These are phyloP conservation scores for Astrothelium subdiscretum DNA, from an alignment of 495 filamentous ascomycete species.

Conservation along the genomic window DNA sequence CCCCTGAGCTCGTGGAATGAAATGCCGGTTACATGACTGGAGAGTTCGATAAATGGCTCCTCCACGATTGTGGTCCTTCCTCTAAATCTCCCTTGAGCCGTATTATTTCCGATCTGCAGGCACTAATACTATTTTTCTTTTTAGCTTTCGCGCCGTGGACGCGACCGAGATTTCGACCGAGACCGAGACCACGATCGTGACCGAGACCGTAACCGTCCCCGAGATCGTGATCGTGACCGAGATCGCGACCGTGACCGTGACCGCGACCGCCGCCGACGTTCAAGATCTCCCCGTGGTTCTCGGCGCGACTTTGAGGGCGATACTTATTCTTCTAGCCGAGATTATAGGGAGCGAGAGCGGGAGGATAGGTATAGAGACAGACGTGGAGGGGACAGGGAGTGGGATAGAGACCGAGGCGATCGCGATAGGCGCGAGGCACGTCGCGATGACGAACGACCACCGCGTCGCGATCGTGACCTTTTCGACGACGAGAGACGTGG, in stretches of 20 bases:
- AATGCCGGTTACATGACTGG: no score
- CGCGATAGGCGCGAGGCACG: constrained; percentile 50
- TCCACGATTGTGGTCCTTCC: no score
- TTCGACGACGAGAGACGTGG: constrained; percentile 55
- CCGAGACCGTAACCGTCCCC: constrained; percentile 7
- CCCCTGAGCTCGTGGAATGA: no score
- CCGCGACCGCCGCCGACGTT: constrained; percentile 46
- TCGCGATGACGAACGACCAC: constrained; percentile 47
- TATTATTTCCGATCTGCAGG: no score
- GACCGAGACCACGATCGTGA: constrained; percentile 39
- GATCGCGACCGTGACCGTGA: constrained; percentile 12
- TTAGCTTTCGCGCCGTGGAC: constrained; percentile 1
- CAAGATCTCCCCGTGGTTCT: constrained; percentile 56
- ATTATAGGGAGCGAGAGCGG: constrained; percentile 80
- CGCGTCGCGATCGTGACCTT: constrained; percentile 49
- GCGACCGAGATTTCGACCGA: constrained; percentile 40
- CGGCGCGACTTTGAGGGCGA: constrained; percentile 65
- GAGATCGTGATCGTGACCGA: constrained; percentile 10
- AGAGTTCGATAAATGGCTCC: no score
- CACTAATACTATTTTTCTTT: no score
- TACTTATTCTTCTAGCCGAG: constrained; percentile 79
- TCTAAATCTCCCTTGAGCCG: no score
- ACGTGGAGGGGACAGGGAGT: constrained; percentile 22
- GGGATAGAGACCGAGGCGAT: constrained; percentile 38
- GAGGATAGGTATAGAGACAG: constrained; percentile 60